These are phyloP conservation scores for Raffaelea albimanens DNA, from an alignment of 2,329 filamentous ascomycete genomes.

Conservation along the genomic window DNA sequence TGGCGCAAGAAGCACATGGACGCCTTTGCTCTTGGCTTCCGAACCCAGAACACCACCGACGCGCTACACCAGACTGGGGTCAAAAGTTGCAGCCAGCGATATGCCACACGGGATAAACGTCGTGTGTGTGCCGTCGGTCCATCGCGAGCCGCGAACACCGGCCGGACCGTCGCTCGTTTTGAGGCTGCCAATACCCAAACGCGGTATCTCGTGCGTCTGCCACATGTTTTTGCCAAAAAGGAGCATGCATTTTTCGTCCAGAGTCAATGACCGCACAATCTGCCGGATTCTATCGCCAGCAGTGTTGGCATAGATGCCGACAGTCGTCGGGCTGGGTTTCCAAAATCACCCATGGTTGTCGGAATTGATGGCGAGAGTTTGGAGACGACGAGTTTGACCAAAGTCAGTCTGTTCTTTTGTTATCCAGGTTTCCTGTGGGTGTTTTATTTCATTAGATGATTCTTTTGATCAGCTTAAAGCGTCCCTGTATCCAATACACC, in stretches of 20 bases:
- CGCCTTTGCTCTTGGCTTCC: constrained; percentile 48
- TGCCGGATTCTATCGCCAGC: too few species aligned
- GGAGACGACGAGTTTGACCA: too few species aligned
- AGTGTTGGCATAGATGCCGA: too few species aligned
- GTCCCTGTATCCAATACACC: too few species aligned
- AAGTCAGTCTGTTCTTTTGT: too few species aligned
- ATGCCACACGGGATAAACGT: constrained; percentile 72
- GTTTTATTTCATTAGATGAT: too few species aligned
- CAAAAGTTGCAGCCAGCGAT: constrained; percentile 51
- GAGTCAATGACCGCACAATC: too few species aligned
- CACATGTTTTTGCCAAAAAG: constrained; percentile 11
- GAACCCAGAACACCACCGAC: constrained; percentile 34
- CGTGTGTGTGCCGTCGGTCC: constrained; percentile 60
- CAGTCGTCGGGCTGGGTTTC: too few species aligned
- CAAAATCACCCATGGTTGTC: too few species aligned
- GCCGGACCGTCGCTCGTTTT: constrained; percentile 63
- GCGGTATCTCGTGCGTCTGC: constrained; percentile 10
- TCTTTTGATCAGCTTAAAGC: too few species aligned
- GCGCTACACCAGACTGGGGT: constrained; percentile 3
- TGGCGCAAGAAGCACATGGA: constrained; percentile 48
- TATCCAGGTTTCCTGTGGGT: too few species aligned
- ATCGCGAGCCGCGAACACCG: constrained; percentile 57
- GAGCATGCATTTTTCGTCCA: constrained; percentile 10
- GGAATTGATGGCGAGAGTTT: too few species aligned
- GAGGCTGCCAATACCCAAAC: constrained; percentile 10